phyloP scores from a whole-genome alignment of 805 yeast species.

The Metschnikowia borealis region DNA sequence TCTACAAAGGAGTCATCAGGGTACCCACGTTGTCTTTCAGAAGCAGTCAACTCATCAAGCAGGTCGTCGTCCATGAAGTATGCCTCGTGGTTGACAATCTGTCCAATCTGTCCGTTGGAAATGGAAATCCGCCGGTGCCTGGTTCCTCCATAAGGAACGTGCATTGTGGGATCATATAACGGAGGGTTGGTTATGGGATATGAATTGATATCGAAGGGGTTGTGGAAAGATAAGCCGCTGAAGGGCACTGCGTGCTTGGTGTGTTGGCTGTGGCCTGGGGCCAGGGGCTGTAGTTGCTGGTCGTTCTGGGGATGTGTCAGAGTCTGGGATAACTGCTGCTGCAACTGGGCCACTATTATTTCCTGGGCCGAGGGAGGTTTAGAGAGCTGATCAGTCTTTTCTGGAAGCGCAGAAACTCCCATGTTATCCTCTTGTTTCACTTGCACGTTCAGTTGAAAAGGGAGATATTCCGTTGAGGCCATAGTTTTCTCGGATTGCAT shows the following conservation, averaged over 20 bases:
- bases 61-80: slow-evolving; percentile 27
- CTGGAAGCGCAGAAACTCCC: not conserved
- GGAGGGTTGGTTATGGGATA: slow-evolving; percentile 48
- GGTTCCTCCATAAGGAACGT: slow-evolving; percentile 31
- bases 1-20: not conserved
- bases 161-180: slow-evolving; percentile 40
- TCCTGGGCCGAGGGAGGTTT: not conserved
- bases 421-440: not conserved
- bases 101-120: slow-evolving; percentile 83
- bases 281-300: not conserved
- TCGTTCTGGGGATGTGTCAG: not conserved
- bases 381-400: not conserved
- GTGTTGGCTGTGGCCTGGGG: not conserved
- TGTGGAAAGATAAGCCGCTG: slow-evolving; percentile 22
- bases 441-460: not conserved
- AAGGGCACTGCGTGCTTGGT: slow-evolving; percentile 9
- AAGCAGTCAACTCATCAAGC: slow-evolving; percentile 19
- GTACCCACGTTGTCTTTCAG: not conserved
- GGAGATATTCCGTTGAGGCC: slow-evolving; percentile 1
- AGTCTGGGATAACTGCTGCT: not conserved
- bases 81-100: slow-evolving; percentile 50
- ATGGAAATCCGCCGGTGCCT: slow-evolving; percentile 69
- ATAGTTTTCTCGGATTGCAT: slow-evolving; percentile 2
- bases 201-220: slow-evolving; percentile 36
- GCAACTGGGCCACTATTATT: not conserved